Percentiles rank a stretch among this genome's conserved stretches.
These are phyloP conservation scores for Xylaria grammica DNA, from an alignment of 495 filamentous ascomycete species.

Conservation along the genomic window DNA sequence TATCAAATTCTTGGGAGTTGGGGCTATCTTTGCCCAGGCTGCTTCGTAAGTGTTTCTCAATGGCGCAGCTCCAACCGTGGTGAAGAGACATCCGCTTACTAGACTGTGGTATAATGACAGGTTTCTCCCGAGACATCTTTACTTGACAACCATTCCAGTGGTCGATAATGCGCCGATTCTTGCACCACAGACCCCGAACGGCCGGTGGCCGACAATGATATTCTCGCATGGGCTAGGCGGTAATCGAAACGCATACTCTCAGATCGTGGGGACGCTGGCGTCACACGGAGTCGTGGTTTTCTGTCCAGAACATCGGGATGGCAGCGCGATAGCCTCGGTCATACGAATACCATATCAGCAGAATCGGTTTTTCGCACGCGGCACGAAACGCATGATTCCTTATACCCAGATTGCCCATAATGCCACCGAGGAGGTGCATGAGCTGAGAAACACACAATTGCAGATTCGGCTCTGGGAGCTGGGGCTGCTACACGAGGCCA, in stretches of 20 bases:
- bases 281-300: slow-evolving; percentile 77
- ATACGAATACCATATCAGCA: slow-evolving; percentile 55
- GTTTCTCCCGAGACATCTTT: slow-evolving; percentile 67
- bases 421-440: slow-evolving; percentile 60
- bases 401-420: slow-evolving; percentile 60
- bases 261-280: slow-evolving; percentile 71
- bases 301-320: slow-evolving; percentile 78
- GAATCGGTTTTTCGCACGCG: slow-evolving; percentile 37
- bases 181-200: slow-evolving; percentile 35
- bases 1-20: slow-evolving; percentile 67
- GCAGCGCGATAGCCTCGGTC: slow-evolving; percentile 68
- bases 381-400: slow-evolving; percentile 42
- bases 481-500: slow-evolving; percentile 63
- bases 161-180: slow-evolving; percentile 49
- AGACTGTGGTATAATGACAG: slow-evolving; percentile 30
- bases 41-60: slow-evolving; percentile 58
- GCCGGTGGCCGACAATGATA: slow-evolving; percentile 75
- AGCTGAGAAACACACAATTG: slow-evolving; percentile 67
- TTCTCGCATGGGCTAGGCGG: slow-evolving; percentile 84
- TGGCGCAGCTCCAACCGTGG: neutral
- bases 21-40: slow-evolving; percentile 57
- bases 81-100: neutral
- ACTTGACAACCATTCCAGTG: slow-evolving; percentile 65
- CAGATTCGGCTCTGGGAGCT: slow-evolving; percentile 76
- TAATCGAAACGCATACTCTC: slow-evolving; percentile 74